phyloP scores from a whole-genome alignment of 2,329 filamentous ascomycete genomes.

The Stagonosporopsis tanaceti region DNA sequence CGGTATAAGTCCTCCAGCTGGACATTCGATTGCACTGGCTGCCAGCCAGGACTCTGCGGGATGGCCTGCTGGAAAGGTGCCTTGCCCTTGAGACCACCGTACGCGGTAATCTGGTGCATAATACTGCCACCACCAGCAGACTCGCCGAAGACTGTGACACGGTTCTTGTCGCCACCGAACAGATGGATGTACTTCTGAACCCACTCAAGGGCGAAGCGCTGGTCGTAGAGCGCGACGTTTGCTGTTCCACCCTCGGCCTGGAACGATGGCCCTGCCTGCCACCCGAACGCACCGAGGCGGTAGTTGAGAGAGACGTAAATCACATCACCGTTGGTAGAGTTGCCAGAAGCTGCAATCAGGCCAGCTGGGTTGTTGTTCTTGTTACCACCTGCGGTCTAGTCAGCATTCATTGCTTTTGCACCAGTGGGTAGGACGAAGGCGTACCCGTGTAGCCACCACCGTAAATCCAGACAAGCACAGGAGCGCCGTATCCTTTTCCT shows the following conservation, averaged over 20 bases:
- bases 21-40: conserved; percentile 33
- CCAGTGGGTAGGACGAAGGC: neutral
- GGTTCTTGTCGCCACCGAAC: conserved; percentile 50
- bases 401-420: neutral
- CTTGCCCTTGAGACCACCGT: conserved; percentile 49
- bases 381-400: conserved; percentile 33
- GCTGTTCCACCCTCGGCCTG: conserved; percentile 45
- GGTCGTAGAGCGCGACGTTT: conserved; percentile 50
- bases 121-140: conserved; percentile 50
- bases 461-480: conserved; percentile 61
- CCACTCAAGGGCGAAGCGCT: conserved; percentile 52
- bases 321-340: conserved; percentile 51
- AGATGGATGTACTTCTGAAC: conserved; percentile 50
- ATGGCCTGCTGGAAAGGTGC: conserved; percentile 50
- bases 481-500: conserved; percentile 44
- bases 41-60: conserved; percentile 53
- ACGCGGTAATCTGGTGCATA: conserved; percentile 53
- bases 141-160: conserved; percentile 51
- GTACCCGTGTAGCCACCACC: conserved; percentile 44
- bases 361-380: conserved; percentile 54
- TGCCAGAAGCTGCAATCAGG: conserved; percentile 54
- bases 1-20: conserved; percentile 43
- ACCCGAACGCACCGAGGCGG: conserved; percentile 54
- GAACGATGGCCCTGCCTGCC: conserved; percentile 43
- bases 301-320: conserved; percentile 58